Percentiles rank a stretch among this genome's conserved stretches.
These are phyloP conservation scores for Colletotrichum sublineola DNA, from an alignment of 2,329 filamentous ascomycete species.

Conservation along the genomic window DNA sequence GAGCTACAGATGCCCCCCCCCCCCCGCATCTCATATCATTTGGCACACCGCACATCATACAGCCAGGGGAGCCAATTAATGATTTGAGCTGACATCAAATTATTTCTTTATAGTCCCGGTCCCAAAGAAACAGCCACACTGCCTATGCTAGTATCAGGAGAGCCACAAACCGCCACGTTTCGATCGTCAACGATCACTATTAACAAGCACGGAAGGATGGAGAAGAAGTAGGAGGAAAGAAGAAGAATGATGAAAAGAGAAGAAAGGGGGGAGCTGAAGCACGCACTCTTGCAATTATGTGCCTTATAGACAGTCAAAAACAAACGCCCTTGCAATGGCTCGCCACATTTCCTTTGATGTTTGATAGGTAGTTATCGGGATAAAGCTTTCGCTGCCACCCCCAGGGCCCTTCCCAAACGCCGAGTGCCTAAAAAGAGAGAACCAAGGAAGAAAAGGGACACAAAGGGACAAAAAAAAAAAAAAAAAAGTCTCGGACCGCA, in stretches of 20 bases:
- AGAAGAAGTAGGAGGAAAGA: neutral
- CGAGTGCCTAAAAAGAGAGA: neutral
- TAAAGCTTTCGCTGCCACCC: neutral
- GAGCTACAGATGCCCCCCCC: neutral
- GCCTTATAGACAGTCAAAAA: neutral
- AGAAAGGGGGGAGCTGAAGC: neutral
- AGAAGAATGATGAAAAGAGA: too few relatives aligned
- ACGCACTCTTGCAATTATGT: neutral
- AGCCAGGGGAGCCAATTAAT: neutral
- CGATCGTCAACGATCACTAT: neutral
- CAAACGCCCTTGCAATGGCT: constrained; percentile 20
- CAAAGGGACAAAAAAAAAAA: neutral
- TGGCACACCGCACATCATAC: neutral
- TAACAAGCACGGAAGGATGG: neutral
- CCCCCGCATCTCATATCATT: neutral
- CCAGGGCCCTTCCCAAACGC: constrained; percentile 13
- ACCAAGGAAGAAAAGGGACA: neutral
- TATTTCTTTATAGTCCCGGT: neutral
- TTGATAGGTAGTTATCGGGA: neutral
- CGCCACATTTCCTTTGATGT: neutral
- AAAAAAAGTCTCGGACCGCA: constrained; percentile 16
- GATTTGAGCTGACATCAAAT: neutral
- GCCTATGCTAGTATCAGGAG: neutral
- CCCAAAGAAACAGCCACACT: neutral
- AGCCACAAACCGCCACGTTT: neutral